Evolutionary conservation across 139 green algal genomes (phyloP).

Genomic region (Closterium sp.): DNA sequence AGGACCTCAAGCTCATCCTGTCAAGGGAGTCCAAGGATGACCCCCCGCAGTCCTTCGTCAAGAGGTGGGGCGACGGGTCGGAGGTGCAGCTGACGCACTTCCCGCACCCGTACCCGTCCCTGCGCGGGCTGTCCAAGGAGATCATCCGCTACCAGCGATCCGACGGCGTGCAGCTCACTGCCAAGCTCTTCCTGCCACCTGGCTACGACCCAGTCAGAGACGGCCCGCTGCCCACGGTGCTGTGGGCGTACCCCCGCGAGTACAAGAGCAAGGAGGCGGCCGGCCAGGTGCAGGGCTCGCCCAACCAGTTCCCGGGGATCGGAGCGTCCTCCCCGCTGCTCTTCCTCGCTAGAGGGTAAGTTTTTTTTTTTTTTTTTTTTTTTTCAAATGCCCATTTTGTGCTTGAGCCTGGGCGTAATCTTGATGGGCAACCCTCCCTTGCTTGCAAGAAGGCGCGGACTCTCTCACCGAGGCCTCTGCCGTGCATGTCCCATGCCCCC

Average conservation of each 20-base stretch:
- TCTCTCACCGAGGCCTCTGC: not conserved
- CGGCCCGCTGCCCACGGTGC: constrained; percentile 81
- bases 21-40: constrained; percentile 48
- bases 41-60: constrained; percentile 54
- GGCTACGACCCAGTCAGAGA: constrained; percentile 57
- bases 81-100: constrained; percentile 75
- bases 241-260: constrained; percentile 90
- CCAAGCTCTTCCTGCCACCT: constrained; percentile 87
- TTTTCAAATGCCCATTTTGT: not conserved
- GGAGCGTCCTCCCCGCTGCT: constrained; percentile 77
- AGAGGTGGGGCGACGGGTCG: constrained; percentile 22
- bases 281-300: constrained; percentile 82
- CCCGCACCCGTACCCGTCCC: constrained; percentile 90
- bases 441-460: no score
- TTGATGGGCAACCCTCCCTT: not conserved
- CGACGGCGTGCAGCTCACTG: constrained; percentile 91
- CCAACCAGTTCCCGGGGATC: constrained; percentile 86
- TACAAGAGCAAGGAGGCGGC: constrained; percentile 82
- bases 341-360: constrained; percentile 68
- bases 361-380: constrained; percentile 7
- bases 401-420: not conserved
- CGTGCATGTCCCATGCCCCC: not conserved
- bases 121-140: constrained; percentile 80
- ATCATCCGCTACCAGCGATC: constrained; percentile 86
- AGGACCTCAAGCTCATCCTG: constrained; percentile 25